Evolutionary conservation across 495 filamentous ascomycete species (phyloP), one percentile per base, ranked within the genome.

Genomic region (Aspergillus steynii): DNA sequence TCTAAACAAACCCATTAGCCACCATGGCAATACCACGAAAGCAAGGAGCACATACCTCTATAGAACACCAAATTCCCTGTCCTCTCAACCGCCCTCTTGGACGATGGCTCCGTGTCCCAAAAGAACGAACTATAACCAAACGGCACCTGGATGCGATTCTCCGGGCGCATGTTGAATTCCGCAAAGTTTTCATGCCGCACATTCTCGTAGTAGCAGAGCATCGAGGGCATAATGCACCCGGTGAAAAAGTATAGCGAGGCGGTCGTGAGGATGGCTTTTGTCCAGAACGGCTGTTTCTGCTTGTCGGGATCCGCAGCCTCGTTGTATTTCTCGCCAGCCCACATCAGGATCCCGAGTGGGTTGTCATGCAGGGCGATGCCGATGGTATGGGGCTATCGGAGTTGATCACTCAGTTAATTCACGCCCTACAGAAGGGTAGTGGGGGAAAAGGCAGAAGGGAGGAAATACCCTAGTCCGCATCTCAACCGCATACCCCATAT

Each of bases 361-460:
- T 67, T 74, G 50, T 80, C 77, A 4, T 71, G 66, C 0, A 78
- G 57, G 1, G 73, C 74, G 27, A 75, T 64, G 2, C 74, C 74
- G 12, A 80, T 62, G 5, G 70, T 74, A 46, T 76, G 68, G n/a
- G 77, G 74, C 64, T 34, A 20, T 20, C 20, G 20, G 20, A 20
- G 20, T 20, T 20, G 0, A 0, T 20, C 20, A 20, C 20, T 20
- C 20, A 20, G 20, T 20, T 20, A 0, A 20, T 20, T 20, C 20
- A 20, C 20, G 20, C 20, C 20, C 20, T 20, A 20, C 3, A 34
- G 31, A 34, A 34, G 20, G 20, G 20, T 20, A 20, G 2, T 1
- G 9, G 2, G 31, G 9, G 3, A 7, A 7, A 34, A 34, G 1
- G 9, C 2, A 7, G 31, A 7, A 7, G 31, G 31, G 9, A 26